Evolutionary conservation across 2,329 filamentous ascomycete species (phyloP).

Genomic region (Gnomoniopsis sp.): DNA sequence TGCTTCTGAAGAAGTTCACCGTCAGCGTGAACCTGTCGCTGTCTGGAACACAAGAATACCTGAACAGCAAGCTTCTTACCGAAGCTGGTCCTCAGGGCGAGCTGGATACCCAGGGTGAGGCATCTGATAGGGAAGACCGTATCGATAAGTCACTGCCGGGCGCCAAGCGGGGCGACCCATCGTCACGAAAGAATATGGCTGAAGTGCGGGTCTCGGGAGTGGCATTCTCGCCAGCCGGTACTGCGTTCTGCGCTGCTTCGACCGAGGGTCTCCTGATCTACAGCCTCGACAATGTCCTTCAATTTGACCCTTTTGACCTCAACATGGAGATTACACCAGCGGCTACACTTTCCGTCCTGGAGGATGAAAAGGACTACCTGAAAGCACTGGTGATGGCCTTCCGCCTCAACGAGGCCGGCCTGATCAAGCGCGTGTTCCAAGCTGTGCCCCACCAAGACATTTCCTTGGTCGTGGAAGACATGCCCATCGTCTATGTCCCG

Average conservation of each 20-base stretch:
- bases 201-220: conserved; percentile 83
- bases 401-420: conserved; percentile 79
- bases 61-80: conserved; percentile 88
- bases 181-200: conserved; percentile 69
- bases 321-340: conserved; percentile 91
- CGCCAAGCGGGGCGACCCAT: conserved; percentile 82
- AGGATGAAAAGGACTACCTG: conserved; percentile 73
- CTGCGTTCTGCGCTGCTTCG: conserved; percentile 88
- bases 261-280: conserved; percentile 95
- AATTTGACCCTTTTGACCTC: conserved; percentile 95
- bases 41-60: conserved; percentile 92
- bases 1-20: conserved; percentile 90
- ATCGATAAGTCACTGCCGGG: conserved; percentile 79
- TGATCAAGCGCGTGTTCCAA: conserved; percentile 85
- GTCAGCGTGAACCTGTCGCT: conserved; percentile 94
- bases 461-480: conserved; percentile 68
- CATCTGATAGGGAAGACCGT: conserved; percentile 83
- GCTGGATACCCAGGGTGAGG: conserved; percentile 85
- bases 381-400: conserved; percentile 97
- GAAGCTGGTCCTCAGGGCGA: conserved; percentile 82
- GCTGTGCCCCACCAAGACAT: conserved; percentile 74
- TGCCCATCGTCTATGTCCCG: conserved; percentile 83
- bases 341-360: conserved; percentile 68
- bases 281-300: conserved; percentile 76
- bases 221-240: conserved; percentile 83